Evolutionary conservation across 2,329 filamentous ascomycete species (phyloP), one percentile per base, ranked within the genome.

Genomic region (Colletotrichum caudatum): DNA sequence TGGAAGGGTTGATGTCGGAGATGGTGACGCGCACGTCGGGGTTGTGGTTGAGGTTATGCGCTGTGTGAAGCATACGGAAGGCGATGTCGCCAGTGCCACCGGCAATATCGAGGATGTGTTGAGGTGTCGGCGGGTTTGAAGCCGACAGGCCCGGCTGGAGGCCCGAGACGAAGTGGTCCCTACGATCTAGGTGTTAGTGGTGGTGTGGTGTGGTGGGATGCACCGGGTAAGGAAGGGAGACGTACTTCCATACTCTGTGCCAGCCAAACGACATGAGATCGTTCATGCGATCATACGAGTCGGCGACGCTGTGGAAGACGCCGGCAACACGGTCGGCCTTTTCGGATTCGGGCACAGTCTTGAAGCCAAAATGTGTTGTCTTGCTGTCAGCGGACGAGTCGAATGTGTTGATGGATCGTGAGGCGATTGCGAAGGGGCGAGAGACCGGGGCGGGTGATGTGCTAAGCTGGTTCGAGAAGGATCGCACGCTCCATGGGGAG

Each of bases 251-350:
- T 48, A 99, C 85, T 54, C 96, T 93, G 82, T 99, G 96, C 83
- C 97, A 95, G 66, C 96, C 96, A 59, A 99, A 89, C 9, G 96
- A 98, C 96, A 99, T 99, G 76, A 98, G 88, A 81, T 99, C 96
- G 84, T 99, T 99, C 96, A 99, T 99, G 74, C 92, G 92, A 82
- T 99, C 96, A 84, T 99, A 99, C 23, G 93, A 94, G 74, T 93
- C 91, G 76, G 96, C 96, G 51, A 99, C 96, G 75, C 93, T 98
- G 81, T 94, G 95, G 85, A 99, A 99, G 70, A 99, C 96, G 53
- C 89, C 90, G 72, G 93, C 93, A 51, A 98, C 95, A 87, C 84
- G 81, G 75, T 86, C 78, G 56, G 83, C 84, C 83, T 98, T 98
- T 81, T 96, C 87, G 12, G 90, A 86, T 80, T 97, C 93, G 20